A percentile compares a stretch with the other conserved stretches of the same genome.
These are phyloP conservation scores for Aspergillus vadensis DNA, from an alignment of 2,329 filamentous ascomycete genomes.

Conservation along the genomic window DNA sequence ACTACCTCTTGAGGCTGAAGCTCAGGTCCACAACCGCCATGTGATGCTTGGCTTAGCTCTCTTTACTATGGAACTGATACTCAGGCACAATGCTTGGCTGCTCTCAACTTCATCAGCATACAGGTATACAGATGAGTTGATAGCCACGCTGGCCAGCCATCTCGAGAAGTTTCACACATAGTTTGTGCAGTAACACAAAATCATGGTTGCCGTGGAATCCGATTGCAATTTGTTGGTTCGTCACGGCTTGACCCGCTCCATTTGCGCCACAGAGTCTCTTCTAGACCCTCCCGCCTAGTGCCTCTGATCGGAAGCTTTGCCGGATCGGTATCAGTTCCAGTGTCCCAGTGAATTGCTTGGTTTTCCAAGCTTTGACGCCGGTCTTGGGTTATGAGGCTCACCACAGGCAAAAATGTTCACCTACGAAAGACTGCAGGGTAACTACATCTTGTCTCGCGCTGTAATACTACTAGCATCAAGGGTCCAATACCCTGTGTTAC, in stretches of 20 bases:
- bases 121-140: neutral
- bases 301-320: constrained; percentile 3
- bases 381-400: neutral
- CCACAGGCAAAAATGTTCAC: neutral
- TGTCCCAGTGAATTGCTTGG: neutral
- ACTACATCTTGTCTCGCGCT: neutral
- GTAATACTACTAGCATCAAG: neutral
- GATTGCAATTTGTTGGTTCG: neutral
- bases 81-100: neutral
- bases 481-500: constrained; percentile 1
- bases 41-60: neutral
- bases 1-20: neutral
- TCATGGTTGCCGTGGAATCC: neutral
- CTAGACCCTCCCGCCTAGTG: neutral
- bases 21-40: neutral
- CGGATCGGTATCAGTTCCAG: constrained; percentile 3
- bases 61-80: neutral
- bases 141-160: neutral
- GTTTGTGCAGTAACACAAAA: neutral
- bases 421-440: neutral
- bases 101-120: neutral
- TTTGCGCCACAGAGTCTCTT: constrained; percentile 1
- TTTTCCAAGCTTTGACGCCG: neutral
- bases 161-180: neutral
- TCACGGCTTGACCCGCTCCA: constrained; percentile 3